Evolutionary conservation across 2,329 filamentous ascomycete genomes (phyloP).

Genomic region (Talaromyces funiculosus): DNA sequence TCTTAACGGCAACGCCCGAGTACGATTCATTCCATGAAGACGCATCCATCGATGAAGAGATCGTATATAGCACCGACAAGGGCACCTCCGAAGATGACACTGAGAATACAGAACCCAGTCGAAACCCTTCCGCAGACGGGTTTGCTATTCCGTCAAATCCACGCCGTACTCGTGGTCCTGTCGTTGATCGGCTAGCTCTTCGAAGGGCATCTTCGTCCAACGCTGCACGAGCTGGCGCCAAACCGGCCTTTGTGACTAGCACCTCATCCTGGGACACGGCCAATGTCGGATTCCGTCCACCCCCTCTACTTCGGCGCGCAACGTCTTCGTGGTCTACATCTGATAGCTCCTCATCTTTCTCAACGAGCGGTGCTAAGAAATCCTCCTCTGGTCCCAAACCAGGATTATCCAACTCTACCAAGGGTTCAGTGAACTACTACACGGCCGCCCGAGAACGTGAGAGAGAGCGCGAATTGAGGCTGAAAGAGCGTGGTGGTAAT

Average conservation of each 20-base stretch:
- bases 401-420: slow-evolving; percentile 49
- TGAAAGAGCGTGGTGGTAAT: slow-evolving; percentile 42
- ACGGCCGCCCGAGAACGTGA: slow-evolving; percentile 53
- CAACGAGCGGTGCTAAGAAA: slow-evolving; percentile 19
- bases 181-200: slow-evolving; percentile 42
- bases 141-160: slow-evolving; percentile 30
- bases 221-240: slow-evolving; percentile 28
- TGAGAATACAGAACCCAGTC: slow-evolving; percentile 16
- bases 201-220: slow-evolving; percentile 42
- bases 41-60: slow-evolving; percentile 47
- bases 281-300: slow-evolving; percentile 31
- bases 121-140: slow-evolving; percentile 18
- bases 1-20: slow-evolving; percentile 66
- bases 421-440: slow-evolving; percentile 55
- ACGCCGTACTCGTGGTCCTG: slow-evolving; percentile 35
- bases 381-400: slow-evolving; percentile 25
- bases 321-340: slow-evolving; percentile 23
- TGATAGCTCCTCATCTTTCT: slow-evolving; percentile 20
- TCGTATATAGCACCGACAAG: slow-evolving; percentile 40
- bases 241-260: slow-evolving; percentile 31
- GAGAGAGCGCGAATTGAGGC: slow-evolving; percentile 49
- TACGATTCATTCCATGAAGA: slow-evolving; percentile 52
- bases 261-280: slow-evolving; percentile 1
- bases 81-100: slow-evolving; percentile 19
- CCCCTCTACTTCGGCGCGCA: slow-evolving; percentile 28